Evolutionary conservation across 225 moss, liverwort and hornwort species (phyloP).

Genomic region (Bryoerythrophyllum caledonicum): DNA sequence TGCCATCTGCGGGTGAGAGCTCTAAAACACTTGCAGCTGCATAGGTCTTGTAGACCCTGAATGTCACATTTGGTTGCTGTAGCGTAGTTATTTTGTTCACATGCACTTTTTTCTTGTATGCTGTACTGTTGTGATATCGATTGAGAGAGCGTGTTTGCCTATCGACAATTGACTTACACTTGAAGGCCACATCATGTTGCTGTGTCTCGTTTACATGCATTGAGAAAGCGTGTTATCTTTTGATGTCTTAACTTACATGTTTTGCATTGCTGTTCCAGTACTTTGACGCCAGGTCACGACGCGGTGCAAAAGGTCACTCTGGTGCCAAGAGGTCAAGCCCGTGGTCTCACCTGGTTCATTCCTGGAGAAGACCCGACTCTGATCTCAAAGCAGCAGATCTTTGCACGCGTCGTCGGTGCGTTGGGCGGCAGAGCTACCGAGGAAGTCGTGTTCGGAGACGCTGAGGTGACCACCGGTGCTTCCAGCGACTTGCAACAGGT

Average conservation of each 20-base stretch:
- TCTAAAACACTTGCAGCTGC: neutral
- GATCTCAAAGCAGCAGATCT: slow-evolving; percentile 94
- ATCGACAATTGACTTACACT: neutral
- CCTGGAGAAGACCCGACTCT: slow-evolving; percentile 91
- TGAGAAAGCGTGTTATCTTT: neutral
- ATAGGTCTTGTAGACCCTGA: neutral
- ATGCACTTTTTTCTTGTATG: neutral
- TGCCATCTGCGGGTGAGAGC: slow-evolving; percentile 51
- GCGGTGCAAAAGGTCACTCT: slow-evolving; percentile 88
- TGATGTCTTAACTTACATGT: neutral
- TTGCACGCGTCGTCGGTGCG: slow-evolving; percentile 86
- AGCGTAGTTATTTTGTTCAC: neutral
- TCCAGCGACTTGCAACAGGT: slow-evolving; percentile 92
- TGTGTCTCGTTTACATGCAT: no score
- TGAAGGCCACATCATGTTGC: no score
- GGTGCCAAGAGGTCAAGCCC: slow-evolving; percentile 86
- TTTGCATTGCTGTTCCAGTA: slow-evolving; percentile 39
- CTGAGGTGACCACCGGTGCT: slow-evolving; percentile 90
- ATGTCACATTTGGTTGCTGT: neutral
- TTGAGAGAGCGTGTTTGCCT: neutral
- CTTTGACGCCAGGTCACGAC: slow-evolving; percentile 91
- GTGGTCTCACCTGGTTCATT: slow-evolving; percentile 96
- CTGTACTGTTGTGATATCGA: neutral
- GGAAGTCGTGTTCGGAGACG: slow-evolving; percentile 83
- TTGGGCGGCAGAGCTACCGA: slow-evolving; percentile 95